These are phyloP conservation scores for Crassisporium funariophilum DNA, from an alignment of 768 basidiomycete species.

Conservation along the genomic window DNA sequence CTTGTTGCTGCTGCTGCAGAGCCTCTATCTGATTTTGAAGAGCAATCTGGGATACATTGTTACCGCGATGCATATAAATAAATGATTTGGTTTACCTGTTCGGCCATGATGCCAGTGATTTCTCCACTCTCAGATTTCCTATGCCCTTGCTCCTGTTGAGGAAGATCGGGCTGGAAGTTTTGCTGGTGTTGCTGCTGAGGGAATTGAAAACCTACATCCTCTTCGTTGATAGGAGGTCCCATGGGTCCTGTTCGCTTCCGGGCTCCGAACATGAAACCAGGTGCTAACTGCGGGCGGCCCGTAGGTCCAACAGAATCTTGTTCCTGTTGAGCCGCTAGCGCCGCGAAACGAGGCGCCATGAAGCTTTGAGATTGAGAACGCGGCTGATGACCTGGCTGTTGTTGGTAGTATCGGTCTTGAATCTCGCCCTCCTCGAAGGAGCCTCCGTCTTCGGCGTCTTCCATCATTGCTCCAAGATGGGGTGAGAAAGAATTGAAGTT, in stretches of 20 bases:
- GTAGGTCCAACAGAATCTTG: slow-evolving; percentile 70
- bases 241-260: slow-evolving; percentile 57
- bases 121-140: slow-evolving; percentile 72
- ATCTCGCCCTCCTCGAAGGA: slow-evolving; percentile 82
- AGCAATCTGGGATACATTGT: slow-evolving; percentile 59
- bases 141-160: slow-evolving; percentile 41
- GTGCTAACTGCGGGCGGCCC: slow-evolving; percentile 87
- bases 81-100: slow-evolving; percentile 73
- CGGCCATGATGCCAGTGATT: slow-evolving; percentile 90
- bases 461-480: slow-evolving; percentile 81
- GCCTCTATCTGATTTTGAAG: slow-evolving; percentile 90
- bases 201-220: slow-evolving; percentile 81
- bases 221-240: slow-evolving; percentile 78
- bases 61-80: slow-evolving; percentile 4
- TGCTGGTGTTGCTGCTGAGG: slow-evolving; percentile 76
- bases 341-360: slow-evolving; percentile 87
- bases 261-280: slow-evolving; percentile 89
- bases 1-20: slow-evolving; percentile 88
- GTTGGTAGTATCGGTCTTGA: slow-evolving; percentile 52
- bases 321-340: slow-evolving; percentile 74
- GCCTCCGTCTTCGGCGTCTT: slow-evolving; percentile 70
- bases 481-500: slow-evolving; percentile 76
- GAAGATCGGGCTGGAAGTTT: slow-evolving; percentile 30
- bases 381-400: slow-evolving; percentile 60
- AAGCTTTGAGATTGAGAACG: slow-evolving; percentile 84